Conservation (phyloP, 768 basidiomycete genomes). For the Tricholoma flavovirens region DNA sequence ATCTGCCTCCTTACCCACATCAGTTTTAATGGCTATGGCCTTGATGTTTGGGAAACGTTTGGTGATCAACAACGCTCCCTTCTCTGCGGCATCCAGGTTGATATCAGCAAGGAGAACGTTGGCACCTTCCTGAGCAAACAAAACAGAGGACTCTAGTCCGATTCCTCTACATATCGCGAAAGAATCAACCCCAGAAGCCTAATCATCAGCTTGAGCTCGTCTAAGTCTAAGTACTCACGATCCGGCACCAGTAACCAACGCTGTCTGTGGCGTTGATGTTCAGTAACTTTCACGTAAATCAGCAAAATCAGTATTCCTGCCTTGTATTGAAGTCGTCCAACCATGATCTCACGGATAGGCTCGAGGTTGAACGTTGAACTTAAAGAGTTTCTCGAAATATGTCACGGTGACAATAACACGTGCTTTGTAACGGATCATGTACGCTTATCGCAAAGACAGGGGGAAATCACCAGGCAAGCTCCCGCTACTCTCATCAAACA, state of each 20-base stretch:
- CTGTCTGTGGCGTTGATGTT: conserved; percentile 38
- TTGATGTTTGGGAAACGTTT: conserved; percentile 65
- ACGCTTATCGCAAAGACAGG: conserved; percentile 26
- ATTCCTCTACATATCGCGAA: conserved; percentile 63
- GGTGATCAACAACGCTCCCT: conserved; percentile 55
- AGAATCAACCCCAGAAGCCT: conserved; percentile 14
- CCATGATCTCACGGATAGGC: too few species aligned
- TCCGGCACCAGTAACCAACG: conserved; percentile 83
- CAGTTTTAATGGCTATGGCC: conserved; percentile 65
- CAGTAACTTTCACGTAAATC: background rate
- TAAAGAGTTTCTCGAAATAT: background rate
- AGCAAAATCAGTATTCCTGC: conserved; percentile 24
- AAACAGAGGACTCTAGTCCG: conserved; percentile 90
- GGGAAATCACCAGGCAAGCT: conserved; percentile 40
- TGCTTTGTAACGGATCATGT: background rate
- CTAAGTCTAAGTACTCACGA: conserved; percentile 65
- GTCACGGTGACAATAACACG: background rate
- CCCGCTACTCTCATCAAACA: conserved; percentile 34
- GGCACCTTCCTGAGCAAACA: conserved; percentile 95
- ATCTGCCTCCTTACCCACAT: conserved; percentile 86
- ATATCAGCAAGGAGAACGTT: conserved; percentile 86
- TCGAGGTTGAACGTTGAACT: too few species aligned
- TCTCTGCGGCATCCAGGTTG: conserved; percentile 69
- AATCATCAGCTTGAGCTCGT: background rate
- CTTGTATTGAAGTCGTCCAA: conserved; percentile 65